Evolutionary conservation across 257 asterid genomes (phyloP), one percentile per base, ranked within the genome.

Genomic region (Nicotiana tabacum): DNA sequence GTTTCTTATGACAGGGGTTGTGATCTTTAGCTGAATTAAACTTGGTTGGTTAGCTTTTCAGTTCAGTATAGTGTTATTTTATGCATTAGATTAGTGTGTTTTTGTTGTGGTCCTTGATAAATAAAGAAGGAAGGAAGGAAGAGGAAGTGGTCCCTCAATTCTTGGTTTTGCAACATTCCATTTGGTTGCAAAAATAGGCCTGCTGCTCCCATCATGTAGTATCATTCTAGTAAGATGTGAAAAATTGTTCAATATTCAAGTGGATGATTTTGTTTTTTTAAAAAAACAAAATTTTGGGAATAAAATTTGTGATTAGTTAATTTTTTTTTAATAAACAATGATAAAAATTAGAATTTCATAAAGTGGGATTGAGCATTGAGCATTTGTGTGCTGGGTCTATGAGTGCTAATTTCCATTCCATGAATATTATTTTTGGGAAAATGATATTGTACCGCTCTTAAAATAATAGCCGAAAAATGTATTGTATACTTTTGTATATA

Each of bases 31-130:
- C 24, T 74, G 24, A 74, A 74, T 74, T 74, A 13, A 24, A 74
- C 80, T 72, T 72, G 58, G 60, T 72, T 72, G 33, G 39, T 21
- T 72, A 46, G 60, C 30, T 72, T 72, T 72, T 72, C 37, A 46
- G 12, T 46, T 24, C 60, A 74, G 0, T 46, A 58, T n/a, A 74
- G 21, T 46, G 80, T 48, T 74, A 74, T 74, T 74, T 74, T 43
- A 74, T 48, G 62, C 24, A 74, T 74, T 74, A 48, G 79, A 48
- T 48, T 74, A 74, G 61, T 74, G 80, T 74, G 11, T 27, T 48
- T 24, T 13, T 74, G 39, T 46, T 46, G 80, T 74, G 80, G 80
- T 74, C 80, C 80, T 74, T 74, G 24, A 24, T 24, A 74, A 24
- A 24, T 24, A 74, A 24, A 74, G 62, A 74, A 24, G 27, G 61